Evolutionary conservation across 2,329 filamentous ascomycete species (phyloP).

Genomic region (Fusarium solani-melongenae): DNA sequence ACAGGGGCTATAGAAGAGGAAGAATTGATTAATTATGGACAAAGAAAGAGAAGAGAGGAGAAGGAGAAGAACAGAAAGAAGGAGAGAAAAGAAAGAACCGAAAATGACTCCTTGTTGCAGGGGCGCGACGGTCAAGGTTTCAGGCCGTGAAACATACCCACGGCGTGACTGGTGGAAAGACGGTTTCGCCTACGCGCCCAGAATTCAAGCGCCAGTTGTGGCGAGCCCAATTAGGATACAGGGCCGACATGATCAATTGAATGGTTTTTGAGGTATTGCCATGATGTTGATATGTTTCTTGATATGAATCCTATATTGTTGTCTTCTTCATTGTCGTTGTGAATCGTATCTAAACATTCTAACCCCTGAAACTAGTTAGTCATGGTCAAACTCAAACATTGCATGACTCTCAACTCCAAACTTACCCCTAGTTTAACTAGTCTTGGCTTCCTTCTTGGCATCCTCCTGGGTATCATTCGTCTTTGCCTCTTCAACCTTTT

Average conservation of each 20-base stretch:
- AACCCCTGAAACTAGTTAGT: neutral
- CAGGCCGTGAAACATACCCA: slow-evolving; percentile 36
- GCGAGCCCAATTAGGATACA: neutral
- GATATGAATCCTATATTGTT: neutral
- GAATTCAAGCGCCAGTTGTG: neutral
- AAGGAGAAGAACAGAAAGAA: neutral
- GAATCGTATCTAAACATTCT: neutral
- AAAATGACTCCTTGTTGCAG: slow-evolving; percentile 36
- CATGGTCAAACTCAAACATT: neutral
- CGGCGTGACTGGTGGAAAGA: slow-evolving; percentile 30
- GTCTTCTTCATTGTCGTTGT: neutral
- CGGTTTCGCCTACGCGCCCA: neutral
- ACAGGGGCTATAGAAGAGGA: slow-evolving; percentile 16
- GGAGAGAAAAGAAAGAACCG: slow-evolving; percentile 1
- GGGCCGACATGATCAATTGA: neutral
- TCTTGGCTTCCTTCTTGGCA: neutral
- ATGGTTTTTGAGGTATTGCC: neutral
- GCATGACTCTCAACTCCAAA: neutral
- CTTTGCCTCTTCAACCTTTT: neutral
- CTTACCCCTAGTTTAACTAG: neutral
- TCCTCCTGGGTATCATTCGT: neutral
- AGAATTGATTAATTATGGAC: slow-evolving; percentile 22
- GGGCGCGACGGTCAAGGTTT: slow-evolving; percentile 42
- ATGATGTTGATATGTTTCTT: neutral
- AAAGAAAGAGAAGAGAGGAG: neutral